Conservation (phyloP, 2,329 filamentous ascomycete genomes). For the Aureobasidium sp. region DNA sequence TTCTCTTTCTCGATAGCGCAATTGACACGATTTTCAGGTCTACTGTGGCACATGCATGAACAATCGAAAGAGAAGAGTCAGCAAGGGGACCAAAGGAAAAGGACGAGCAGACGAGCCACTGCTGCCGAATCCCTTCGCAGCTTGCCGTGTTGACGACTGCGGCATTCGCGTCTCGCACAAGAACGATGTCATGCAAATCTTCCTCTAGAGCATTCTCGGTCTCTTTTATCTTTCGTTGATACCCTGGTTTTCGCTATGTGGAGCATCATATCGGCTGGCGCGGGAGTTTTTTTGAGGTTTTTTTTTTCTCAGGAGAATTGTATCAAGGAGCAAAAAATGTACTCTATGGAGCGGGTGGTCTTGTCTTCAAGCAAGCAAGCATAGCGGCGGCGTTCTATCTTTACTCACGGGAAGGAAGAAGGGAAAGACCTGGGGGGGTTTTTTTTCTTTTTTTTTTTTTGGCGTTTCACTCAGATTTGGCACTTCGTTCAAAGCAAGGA, state of each 20-base stretch:
- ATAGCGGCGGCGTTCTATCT: slow-evolving; percentile 11
- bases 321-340: background rate
- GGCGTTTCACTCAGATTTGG: too few species aligned
- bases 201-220: slow-evolving; percentile 26
- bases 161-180: slow-evolving; percentile 28
- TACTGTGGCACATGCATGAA: slow-evolving; percentile 48
- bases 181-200: slow-evolving; percentile 36
- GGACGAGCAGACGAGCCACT: slow-evolving; percentile 29
- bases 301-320: slow-evolving; percentile 2
- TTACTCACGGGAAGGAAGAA: background rate
- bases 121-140: slow-evolving; percentile 35
- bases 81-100: slow-evolving; percentile 30
- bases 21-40: slow-evolving; percentile 32
- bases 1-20: background rate
- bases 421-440: background rate
- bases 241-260: background rate
- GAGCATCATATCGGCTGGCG: background rate
- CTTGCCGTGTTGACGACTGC: slow-evolving; percentile 42
- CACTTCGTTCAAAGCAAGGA: too few species aligned
- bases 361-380: slow-evolving; percentile 8
- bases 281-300: background rate
- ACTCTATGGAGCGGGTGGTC: background rate
- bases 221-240: background rate
- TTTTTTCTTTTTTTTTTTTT: too few species aligned
- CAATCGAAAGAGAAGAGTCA: slow-evolving; percentile 28